Evolutionary conservation across 164 flowering plant species (phyloP), one percentile per base, ranked within the genome.

Genomic region (Platanus orientalis): DNA sequence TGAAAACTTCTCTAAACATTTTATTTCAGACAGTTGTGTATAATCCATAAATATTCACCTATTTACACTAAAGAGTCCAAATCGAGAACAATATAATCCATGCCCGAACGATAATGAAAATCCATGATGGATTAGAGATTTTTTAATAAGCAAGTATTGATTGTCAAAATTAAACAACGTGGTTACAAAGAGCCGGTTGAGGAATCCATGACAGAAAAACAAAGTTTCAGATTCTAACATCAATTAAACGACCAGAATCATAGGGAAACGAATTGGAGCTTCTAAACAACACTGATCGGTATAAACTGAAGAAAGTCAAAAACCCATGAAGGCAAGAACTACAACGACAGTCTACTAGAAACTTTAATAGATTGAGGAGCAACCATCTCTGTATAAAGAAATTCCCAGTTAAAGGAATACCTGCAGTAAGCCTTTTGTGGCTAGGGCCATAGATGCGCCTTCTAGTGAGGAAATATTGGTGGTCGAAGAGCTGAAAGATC

Each of bases 401-500:
- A 36, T 3, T 7, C 42, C 42, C 42, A 36, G 42, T 3, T 36
- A 12, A 12, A 29, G 45, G 65, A 7, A 58, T 73, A 83, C 85
- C 82, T 54, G 75, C 58, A 69, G 71, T 83, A 34, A 81, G 76
- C 55, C 67, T 81, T 61, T 76, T 82, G 64, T 78, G 81, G 67
- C 55, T 76, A 16, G 64, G 72, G 63, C 74, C 72, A 26, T 32
- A 27, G 32, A 72, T 56, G 20, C 78, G 79, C 73, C 83, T 74
- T 4, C 79, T 72, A 2, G 80, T 53, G 36, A 78, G 57, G 44
- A 75, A 49, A 21, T 78, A 80, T 24, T 79, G 83, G 16, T 82
- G 82, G 61, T 86, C 91, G 58, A 86, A 82, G 62, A 80, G 25
- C 25, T 86, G 88, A 65, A 83, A 80, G 57, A 83, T 79, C 30